Base-by-base conservation (phyloP, 202 grass and related monocot genomes). In the Saccharum hybrid region DNA sequence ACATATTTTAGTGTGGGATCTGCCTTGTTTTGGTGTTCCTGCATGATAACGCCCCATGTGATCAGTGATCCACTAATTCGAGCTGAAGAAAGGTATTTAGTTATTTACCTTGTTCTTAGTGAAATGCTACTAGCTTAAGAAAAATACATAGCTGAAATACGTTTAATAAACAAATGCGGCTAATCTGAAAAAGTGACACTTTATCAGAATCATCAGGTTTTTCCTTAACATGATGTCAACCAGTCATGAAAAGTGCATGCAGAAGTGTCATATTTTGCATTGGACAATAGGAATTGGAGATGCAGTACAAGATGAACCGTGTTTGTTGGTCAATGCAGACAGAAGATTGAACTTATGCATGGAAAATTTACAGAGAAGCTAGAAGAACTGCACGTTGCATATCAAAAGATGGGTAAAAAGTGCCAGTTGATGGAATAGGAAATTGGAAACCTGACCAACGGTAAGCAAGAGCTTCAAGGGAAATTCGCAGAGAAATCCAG, bases 401-500 rank as follows among this genome's bases (percentile, higher is more conserved):
- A 93, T 83, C 87, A 95, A 76, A 95, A 98, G 90, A 93, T 98
- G 90, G 87, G 60, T 71, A 91, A 88, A 85, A 98, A 72, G 74
- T 98, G 90, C 46, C 87, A 95, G 81, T 63, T 95, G 84, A 95
- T 98, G 96, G 90, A 92, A 80, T 76, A 90, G 68, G 92, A 95
- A 78, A 86, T 95, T 41, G 92, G 95, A 71, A 98, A 74, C 74
- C 75, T 98, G 38, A 90, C 84, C 31, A 98, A 92, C 76, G 95
- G 93, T 80, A 98, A 94, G 85, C 90, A 98, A 79, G 95, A 94
- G 75, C 71, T 98, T 78, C 90, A 98, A 86, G 90, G 95, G 88
- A 98, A 93, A 90, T 98, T 49, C 1, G 1, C 46, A 49, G 46
- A 49, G 13, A 49, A 49, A 49, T 49, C 92, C 22, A 95, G 92